Percentiles rank a stretch among this genome's conserved stretches.
phyloP scores from a whole-genome alignment of 192 early-diverging fungal genomes.

The Mortierella hygrophila region DNA sequence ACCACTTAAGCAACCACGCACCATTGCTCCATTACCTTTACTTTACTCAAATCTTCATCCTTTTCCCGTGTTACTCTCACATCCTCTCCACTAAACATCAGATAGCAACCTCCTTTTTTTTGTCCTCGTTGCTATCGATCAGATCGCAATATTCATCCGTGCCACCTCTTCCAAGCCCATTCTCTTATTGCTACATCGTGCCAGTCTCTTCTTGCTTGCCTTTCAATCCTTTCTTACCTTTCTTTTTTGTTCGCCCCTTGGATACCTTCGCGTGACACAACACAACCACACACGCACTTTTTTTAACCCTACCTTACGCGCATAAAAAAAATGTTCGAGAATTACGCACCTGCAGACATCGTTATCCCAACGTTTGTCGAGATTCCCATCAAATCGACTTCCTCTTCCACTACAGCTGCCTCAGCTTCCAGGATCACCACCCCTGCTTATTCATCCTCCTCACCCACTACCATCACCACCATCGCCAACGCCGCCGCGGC shows the following conservation, averaged over 20 bases:
- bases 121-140: no score
- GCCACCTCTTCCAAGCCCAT: no score
- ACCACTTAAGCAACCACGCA: no score
- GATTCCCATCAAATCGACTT: neutral
- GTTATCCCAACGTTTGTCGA: conserved; percentile 19
- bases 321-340: conserved; percentile 22
- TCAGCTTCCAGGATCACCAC: neutral
- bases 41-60: neutral
- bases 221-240: neutral
- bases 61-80: neutral
- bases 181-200: no score
- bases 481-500: neutral
- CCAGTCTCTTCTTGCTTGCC: no score
- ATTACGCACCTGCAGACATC: conserved; percentile 13
- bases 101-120: neutral
- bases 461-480: neutral
- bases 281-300: conserved; percentile 1
- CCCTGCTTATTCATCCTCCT: neutral
- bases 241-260: neutral
- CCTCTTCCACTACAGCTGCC: neutral
- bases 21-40: no score
- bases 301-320: neutral
- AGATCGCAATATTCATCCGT: no score
- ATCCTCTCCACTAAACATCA: neutral
- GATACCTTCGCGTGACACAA: neutral